Evolutionary conservation across 768 basidiomycete genomes (phyloP), one percentile per base, ranked within the genome.

Genomic region (Candolleomyces aberdarensis): DNA sequence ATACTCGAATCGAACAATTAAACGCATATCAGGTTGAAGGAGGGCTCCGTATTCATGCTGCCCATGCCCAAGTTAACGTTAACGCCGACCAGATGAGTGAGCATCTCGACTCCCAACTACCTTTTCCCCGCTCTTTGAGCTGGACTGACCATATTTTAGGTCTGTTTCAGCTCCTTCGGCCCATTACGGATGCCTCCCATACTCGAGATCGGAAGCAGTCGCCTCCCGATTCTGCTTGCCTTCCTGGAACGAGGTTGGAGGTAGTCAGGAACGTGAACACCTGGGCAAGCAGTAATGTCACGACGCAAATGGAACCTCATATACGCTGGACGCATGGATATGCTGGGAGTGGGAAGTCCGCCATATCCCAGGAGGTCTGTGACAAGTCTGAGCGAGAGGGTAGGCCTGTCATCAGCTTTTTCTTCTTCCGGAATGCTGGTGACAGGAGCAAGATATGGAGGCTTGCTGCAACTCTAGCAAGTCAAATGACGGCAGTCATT

Each of bases 271-370:
- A 49, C n/a, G 3, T 49, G n/a, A 11, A 20, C 10, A 20, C 10
- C 26, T 49, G 48, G 48, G 48, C 8, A 3, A 49, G 26, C 48
- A 49, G 19, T 49, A 22, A 22, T 10, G 9, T 49, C 2, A 17
- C 26, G 10, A 10, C 26, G 3, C n/a, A 49, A 19, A 22, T 2
- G n/a, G n/a, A 19, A 2, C 48, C 48, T 19, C 48, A 56, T 20
- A 50, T 68, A 22, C 19, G 66, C 17, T 68, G 67, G 65, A 22
- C 66, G 1, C 40, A 62, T 36, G 67, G 67, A 5, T 60, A 65
- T 2, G 67, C 61, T 15, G 67, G 67, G 17, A 58, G 60, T 17
- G 67, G 67, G 9, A 68, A 68, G 56, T 64, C 65, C 3, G 64
- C 64, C n/a, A 26, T 26, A 26, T 26, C 26, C 26, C 26, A 26